Evolutionary conservation across 202 grass and related monocot genomes (phyloP).

Genomic region (Saccharum hybrid): DNA sequence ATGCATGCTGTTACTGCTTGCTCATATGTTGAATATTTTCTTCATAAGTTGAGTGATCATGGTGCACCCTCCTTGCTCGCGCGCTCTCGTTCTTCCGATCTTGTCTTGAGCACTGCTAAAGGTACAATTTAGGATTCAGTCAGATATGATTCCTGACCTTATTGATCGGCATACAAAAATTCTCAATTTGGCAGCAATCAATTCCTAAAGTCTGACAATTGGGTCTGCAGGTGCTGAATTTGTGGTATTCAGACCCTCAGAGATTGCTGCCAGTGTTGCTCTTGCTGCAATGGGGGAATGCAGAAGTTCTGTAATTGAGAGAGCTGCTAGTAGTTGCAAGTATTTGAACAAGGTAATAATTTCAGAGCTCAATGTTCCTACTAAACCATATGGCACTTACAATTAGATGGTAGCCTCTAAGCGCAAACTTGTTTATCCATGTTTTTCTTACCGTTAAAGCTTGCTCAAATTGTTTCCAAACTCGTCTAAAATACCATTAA

Average conservation of each 20-base stretch:
- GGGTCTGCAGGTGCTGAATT: constrained; percentile 74
- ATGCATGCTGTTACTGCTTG: constrained; percentile 88
- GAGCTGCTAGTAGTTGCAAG: constrained; percentile 59
- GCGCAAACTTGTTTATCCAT: neutral
- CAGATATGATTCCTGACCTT: constrained; percentile 5
- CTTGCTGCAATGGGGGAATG: constrained; percentile 64
- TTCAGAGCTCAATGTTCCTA: constrained; percentile 23
- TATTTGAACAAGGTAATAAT: constrained; percentile 70
- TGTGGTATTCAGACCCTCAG: constrained; percentile 79
- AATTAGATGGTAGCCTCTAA: constrained; percentile 15
- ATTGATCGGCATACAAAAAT: neutral
- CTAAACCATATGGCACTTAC: constrained; percentile 20
- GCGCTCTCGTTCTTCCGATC: constrained; percentile 63
- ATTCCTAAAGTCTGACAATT: constrained; percentile 41
- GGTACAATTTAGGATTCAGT: constrained; percentile 48
- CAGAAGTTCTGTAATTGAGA: constrained; percentile 62
- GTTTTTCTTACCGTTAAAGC: neutral
- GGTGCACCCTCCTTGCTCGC: constrained; percentile 59
- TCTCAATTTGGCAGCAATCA: neutral
- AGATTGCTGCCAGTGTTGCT: constrained; percentile 79
- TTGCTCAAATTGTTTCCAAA: constrained; percentile 29
- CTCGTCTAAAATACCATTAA: constrained; percentile 20
- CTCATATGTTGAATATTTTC: constrained; percentile 91
- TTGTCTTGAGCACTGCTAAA: constrained; percentile 76
- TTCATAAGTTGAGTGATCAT: constrained; percentile 70